Conservation (phyloP, 176 grass and related monocot species). For the Rhynchospora breviuscula region DNA sequence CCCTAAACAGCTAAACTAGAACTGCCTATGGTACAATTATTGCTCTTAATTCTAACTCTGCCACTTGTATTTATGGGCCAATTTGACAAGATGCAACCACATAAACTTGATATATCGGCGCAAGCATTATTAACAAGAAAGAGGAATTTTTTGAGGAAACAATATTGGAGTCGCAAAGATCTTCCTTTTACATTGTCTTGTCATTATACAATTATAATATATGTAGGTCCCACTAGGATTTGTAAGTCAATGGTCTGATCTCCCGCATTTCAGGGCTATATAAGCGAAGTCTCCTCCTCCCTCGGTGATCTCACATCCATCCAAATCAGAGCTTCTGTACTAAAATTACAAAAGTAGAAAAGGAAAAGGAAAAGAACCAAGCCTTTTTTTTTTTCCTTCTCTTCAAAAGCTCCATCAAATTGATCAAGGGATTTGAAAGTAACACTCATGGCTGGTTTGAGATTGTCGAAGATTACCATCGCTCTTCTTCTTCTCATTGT, state of each 20-base stretch:
- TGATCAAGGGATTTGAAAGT: neutral
- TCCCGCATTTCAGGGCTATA: neutral
- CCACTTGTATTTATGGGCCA: too few species aligned
- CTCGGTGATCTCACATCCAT: neutral
- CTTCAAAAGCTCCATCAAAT: neutral
- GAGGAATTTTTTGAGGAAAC: too few species aligned
- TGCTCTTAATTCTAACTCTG: too few species aligned
- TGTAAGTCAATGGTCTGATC: neutral
- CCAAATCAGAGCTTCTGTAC: neutral
- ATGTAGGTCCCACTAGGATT: neutral
- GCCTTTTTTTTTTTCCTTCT: neutral
- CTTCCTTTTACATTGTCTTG: neutral
- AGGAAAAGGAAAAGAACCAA: neutral
- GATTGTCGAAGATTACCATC: neutral
- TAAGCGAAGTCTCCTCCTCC: neutral
- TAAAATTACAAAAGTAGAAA: neutral
- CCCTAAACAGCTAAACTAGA: too few species aligned
- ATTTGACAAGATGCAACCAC: too few species aligned
- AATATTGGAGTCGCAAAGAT: too few species aligned
- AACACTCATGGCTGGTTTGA: slow-evolving; percentile 3
- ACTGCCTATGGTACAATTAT: too few species aligned
- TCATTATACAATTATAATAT: neutral
- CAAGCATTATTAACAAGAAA: too few species aligned
- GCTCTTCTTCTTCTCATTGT: slow-evolving; percentile 18
- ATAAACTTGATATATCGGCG: too few species aligned